These are phyloP conservation scores for Articulospora tetracladia DNA, from an alignment of 495 filamentous ascomycete genomes.

Conservation along the genomic window DNA sequence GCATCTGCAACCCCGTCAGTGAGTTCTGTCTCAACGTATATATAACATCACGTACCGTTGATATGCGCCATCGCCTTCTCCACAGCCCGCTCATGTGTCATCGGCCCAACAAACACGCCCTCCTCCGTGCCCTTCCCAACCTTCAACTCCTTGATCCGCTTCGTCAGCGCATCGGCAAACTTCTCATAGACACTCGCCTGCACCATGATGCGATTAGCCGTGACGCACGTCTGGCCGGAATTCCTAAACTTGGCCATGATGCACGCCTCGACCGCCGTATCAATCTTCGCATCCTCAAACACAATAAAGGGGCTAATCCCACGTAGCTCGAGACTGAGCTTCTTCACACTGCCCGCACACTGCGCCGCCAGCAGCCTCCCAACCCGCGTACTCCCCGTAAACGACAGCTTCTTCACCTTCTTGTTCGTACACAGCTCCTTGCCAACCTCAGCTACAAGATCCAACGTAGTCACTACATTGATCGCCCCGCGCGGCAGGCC, in stretches of 20 bases:
- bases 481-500: constrained; percentile 79
- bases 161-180: constrained; percentile 63
- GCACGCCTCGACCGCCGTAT: constrained; percentile 67
- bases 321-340: constrained; percentile 78
- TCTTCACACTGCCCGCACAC: constrained; percentile 72
- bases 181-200: constrained; percentile 71
- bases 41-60: constrained; percentile 51
- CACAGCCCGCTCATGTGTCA: constrained; percentile 71
- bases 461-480: constrained; percentile 68
- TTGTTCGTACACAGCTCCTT: constrained; percentile 62
- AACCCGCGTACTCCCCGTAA: constrained; percentile 79
- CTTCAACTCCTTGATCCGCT: constrained; percentile 67
- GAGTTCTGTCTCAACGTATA: constrained; percentile 52
- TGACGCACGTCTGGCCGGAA: constrained; percentile 86
- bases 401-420: constrained; percentile 74
- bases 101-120: constrained; percentile 69
- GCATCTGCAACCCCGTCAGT: constrained; percentile 64
- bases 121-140: constrained; percentile 70
- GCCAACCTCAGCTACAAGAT: constrained; percentile 69
- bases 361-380: constrained; percentile 82
- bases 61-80: constrained; percentile 74
- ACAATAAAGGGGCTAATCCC: constrained; percentile 92
- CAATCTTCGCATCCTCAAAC: constrained; percentile 82
- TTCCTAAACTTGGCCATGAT: constrained; percentile 76
- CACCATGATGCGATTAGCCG: constrained; percentile 80